These are phyloP conservation scores for Linnemannia schmuckeri DNA, from an alignment of 192 early-diverging fungal genomes.

Conservation along the genomic window DNA sequence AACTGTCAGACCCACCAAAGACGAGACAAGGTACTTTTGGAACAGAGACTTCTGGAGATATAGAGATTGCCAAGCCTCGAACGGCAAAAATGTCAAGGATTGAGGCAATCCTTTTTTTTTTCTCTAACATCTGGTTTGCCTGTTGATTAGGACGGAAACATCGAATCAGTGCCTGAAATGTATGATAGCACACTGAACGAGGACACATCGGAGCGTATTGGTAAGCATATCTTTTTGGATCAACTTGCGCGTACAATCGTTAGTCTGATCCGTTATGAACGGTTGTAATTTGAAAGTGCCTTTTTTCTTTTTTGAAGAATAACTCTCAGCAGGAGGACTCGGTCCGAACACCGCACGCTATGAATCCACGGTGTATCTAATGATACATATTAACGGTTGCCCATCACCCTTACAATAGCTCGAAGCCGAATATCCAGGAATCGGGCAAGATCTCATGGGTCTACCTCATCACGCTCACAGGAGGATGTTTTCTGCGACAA, in stretches of 20 bases:
- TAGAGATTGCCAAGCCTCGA: neutral
- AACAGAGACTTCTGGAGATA: neutral
- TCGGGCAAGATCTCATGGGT: neutral
- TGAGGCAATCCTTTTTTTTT: neutral
- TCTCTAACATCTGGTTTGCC: neutral
- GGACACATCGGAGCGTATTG: conserved; percentile 21
- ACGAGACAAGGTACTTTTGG: conserved; percentile 23
- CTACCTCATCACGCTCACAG: neutral
- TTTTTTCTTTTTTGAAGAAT: neutral
- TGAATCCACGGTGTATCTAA: too few species aligned
- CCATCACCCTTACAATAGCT: neutral
- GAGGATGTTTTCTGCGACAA: conserved; percentile 45
- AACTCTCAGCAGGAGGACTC: too few species aligned
- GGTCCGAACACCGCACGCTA: too few species aligned
- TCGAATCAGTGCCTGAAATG: conserved; percentile 51
- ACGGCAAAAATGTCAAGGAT: too few species aligned
- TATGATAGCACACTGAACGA: conserved; percentile 38
- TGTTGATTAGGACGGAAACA: conserved; percentile 34
- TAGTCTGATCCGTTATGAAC: neutral
- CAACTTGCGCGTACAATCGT: neutral
- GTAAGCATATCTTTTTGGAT: conserved; percentile 10
- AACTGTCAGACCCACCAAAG: conserved; percentile 36
- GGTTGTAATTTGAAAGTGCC: neutral
- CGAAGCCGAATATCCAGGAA: neutral
- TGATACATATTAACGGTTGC: too few species aligned